phyloP scores from a whole-genome alignment of 2,329 filamentous ascomycete species.

The Phaeosphaeriaceae sp. region DNA sequence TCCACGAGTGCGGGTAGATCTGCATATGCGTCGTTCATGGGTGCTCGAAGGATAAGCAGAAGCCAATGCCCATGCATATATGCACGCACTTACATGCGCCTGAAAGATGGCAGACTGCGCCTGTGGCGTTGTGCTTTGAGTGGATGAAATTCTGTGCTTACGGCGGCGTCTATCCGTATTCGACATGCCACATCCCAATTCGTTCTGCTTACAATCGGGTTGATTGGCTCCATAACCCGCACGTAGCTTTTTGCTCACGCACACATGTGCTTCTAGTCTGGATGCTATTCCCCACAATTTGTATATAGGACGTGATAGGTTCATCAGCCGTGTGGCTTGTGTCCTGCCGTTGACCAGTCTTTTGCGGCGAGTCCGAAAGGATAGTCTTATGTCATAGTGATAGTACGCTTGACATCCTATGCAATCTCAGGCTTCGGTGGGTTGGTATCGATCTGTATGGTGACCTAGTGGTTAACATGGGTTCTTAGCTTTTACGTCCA shows the following conservation, averaged over 20 bases:
- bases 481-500: background rate
- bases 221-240: background rate
- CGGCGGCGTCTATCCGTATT: background rate
- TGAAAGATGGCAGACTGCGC: background rate
- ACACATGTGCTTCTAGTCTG: background rate
- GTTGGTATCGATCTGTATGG: background rate
- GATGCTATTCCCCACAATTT: background rate
- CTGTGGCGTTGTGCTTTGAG: background rate
- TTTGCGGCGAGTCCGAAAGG: background rate
- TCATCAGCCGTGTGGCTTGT: background rate
- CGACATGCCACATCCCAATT: background rate
- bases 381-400: background rate
- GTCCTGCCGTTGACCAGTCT: background rate
- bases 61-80: background rate
- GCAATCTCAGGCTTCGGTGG: background rate
- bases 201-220: background rate
- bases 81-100: background rate
- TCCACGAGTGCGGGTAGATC: background rate
- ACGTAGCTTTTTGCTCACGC: background rate
- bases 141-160: background rate
- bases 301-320: too few species aligned
- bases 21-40: background rate
- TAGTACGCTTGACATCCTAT: background rate
- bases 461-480: background rate
- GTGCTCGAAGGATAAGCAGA: background rate